These are phyloP conservation scores for Barnettozyma hawaiiensis DNA, from an alignment of 1,139 yeast genomes.

Conservation along the genomic window DNA sequence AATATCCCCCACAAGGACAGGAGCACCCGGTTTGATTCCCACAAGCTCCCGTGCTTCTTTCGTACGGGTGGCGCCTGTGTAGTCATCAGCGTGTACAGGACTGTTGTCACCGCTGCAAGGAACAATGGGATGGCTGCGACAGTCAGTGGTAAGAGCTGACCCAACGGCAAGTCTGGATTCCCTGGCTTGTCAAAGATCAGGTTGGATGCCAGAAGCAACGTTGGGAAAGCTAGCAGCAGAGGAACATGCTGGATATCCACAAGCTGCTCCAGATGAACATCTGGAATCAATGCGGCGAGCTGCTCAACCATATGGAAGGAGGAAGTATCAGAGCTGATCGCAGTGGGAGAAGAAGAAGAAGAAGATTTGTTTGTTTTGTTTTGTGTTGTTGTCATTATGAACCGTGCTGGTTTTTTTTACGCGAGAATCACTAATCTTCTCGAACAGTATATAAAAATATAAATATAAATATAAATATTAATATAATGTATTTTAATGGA, in stretches of 20 bases:
- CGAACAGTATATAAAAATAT: too few relatives aligned
- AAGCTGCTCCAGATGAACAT: conserved; percentile 5
- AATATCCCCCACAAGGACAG: conserved; percentile 14
- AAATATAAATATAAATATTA: too few relatives aligned
- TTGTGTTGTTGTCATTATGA: too few relatives aligned
- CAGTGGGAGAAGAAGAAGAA: too few relatives aligned
- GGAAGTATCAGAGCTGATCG: background rate
- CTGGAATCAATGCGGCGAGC: background rate
- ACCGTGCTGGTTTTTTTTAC: too few relatives aligned
- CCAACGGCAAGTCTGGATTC: background rate
- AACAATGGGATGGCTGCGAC: conserved; percentile 26
- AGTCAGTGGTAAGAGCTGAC: conserved; percentile 8
- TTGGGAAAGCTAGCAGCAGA: conserved; percentile 33
- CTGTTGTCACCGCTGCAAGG: conserved; percentile 21
- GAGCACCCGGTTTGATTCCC: conserved; percentile 9
- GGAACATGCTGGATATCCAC: conserved; percentile 30
- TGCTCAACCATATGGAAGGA: background rate
- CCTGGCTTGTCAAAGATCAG: conserved; percentile 22
- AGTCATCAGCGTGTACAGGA: conserved; percentile 12
- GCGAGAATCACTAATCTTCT: too few relatives aligned
- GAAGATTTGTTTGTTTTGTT: too few relatives aligned
- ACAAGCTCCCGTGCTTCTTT: conserved; percentile 1
- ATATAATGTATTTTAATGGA: too few relatives aligned
- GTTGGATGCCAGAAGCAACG: conserved; percentile 30
- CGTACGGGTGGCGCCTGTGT: conserved; percentile 1